A percentile compares a stretch with the other conserved stretches of the same genome.
Evolutionary conservation across 441 rosid genomes (phyloP).

Genomic region (Metrosideros polymorpha): DNA sequence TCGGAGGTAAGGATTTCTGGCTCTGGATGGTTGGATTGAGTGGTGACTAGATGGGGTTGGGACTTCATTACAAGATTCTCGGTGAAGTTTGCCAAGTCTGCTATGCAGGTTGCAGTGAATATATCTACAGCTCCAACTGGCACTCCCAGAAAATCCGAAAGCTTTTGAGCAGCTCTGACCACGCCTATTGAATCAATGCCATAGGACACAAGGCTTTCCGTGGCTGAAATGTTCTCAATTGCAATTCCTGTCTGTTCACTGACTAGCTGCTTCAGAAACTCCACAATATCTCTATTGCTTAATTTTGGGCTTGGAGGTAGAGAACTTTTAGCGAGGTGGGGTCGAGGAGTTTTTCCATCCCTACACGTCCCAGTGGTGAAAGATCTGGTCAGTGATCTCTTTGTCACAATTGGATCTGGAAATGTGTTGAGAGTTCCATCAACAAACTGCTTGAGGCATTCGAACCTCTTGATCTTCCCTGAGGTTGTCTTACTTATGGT

Average conservation of each 20-base stretch:
- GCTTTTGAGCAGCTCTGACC: slow-evolving; percentile 68
- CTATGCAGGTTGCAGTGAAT: slow-evolving; percentile 59
- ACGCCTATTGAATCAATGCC: slow-evolving; percentile 76
- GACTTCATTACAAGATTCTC: slow-evolving; percentile 41
- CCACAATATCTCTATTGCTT: slow-evolving; percentile 35
- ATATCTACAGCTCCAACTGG: slow-evolving; percentile 69
- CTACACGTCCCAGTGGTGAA: slow-evolving; percentile 42
- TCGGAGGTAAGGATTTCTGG: slow-evolving; percentile 21
- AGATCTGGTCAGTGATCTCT: slow-evolving; percentile 24
- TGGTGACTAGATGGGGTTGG: slow-evolving; percentile 26
- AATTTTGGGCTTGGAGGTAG: slow-evolving; percentile 15
- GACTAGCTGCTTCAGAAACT: slow-evolving; percentile 38
- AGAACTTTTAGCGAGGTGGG: slow-evolving; percentile 17
- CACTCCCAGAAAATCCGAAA: slow-evolving; percentile 56
- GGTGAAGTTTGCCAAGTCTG: slow-evolving; percentile 56
- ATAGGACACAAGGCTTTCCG: slow-evolving; percentile 45
- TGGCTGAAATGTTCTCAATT: slow-evolving; percentile 29
- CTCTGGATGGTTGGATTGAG: slow-evolving; percentile 17
- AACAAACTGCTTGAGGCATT: slow-evolving; percentile 50
- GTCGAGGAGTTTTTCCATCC: slow-evolving; percentile 36
- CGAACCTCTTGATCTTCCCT: slow-evolving; percentile 73
- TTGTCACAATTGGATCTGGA: slow-evolving; percentile 29
- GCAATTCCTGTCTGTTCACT: slow-evolving; percentile 49
- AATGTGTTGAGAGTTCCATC: slow-evolving; percentile 39
- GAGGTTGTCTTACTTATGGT: slow-evolving; percentile 67